Percentiles rank a stretch among this genome's conserved stretches.
These are phyloP conservation scores for Plasmodium falciparum DNA, from an alignment of 169 alveolate genomes.

Conservation along the genomic window DNA sequence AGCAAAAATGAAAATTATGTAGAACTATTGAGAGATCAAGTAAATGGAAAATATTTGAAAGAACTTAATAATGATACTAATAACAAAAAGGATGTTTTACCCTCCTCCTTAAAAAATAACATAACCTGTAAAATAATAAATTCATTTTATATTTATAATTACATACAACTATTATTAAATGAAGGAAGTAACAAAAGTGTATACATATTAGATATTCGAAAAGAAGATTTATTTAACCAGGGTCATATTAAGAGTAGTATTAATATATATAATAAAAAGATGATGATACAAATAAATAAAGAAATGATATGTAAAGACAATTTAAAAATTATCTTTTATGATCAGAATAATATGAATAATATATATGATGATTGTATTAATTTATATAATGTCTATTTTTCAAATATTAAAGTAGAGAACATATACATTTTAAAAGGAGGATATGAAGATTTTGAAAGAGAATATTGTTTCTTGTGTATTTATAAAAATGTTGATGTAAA, in stretches of 20 bases:
- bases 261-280: constrained; percentile 11
- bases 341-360: background rate
- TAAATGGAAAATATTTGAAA: too few species aligned
- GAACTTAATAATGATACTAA: too few species aligned
- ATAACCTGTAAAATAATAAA: constrained; percentile 18
- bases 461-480: constrained; percentile 44
- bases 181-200: constrained; percentile 33
- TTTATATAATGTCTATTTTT: constrained; percentile 4
- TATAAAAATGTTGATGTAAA: background rate
- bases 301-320: constrained; percentile 26
- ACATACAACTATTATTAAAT: constrained; percentile 43
- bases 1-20: too few species aligned
- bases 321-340: constrained; percentile 40
- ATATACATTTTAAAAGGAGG: constrained; percentile 71
- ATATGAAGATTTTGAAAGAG: constrained; percentile 40
- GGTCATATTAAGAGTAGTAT: constrained; percentile 30
- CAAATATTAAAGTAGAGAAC: constrained; percentile 29
- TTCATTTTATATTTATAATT: constrained; percentile 48
- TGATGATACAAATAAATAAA: constrained; percentile 13
- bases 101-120: background rate
- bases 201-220: constrained; percentile 34
- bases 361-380: background rate
- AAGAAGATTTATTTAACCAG: constrained; percentile 1
- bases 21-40: too few species aligned
- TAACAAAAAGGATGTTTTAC: background rate